phyloP scores from a whole-genome alignment of 208 protist species.

The Porcisia hertigi region DNA sequence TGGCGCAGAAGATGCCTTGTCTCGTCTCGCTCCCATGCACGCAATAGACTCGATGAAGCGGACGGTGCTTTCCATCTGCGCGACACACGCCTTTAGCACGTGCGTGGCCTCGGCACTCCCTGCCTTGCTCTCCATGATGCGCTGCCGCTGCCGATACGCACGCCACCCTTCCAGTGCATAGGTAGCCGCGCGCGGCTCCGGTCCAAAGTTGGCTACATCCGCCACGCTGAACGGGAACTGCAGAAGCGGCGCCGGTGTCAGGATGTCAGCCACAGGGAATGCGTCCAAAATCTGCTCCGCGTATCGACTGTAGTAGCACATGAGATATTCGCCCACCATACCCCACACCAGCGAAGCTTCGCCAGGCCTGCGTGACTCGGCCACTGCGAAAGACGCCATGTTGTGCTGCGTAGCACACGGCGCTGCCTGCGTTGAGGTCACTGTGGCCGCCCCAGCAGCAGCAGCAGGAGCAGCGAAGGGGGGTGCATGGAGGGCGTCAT shows the following conservation, averaged over 20 bases:
- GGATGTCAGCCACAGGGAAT: conserved; percentile 39
- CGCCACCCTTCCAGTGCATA: conserved; percentile 29
- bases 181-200: conserved; percentile 26
- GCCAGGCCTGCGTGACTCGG: conserved; percentile 18
- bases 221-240: conserved; percentile 29
- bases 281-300: conserved; percentile 17
- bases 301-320: conserved; percentile 73
- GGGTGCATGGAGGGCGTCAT: background rate
- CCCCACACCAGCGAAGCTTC: conserved; percentile 66
- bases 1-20: background rate
- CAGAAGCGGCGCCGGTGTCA: conserved; percentile 25
- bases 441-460: background rate
- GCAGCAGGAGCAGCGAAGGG: background rate
- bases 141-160: conserved; percentile 28
- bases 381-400: conserved; percentile 27
- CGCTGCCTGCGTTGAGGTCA: background rate
- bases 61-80: conserved; percentile 16
- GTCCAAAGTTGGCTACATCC: conserved; percentile 31
- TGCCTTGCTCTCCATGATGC: conserved; percentile 6
- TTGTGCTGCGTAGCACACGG: conserved; percentile 5
- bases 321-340: conserved; percentile 73
- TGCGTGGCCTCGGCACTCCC: conserved; percentile 4
- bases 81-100: conserved; percentile 17
- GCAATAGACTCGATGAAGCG: background rate
- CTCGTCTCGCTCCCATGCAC: background rate